A percentile compares a stretch with the other conserved stretches of the same genome.
phyloP scores from a whole-genome alignment of 2,329 filamentous ascomycete species.

The Fusarium udum region DNA sequence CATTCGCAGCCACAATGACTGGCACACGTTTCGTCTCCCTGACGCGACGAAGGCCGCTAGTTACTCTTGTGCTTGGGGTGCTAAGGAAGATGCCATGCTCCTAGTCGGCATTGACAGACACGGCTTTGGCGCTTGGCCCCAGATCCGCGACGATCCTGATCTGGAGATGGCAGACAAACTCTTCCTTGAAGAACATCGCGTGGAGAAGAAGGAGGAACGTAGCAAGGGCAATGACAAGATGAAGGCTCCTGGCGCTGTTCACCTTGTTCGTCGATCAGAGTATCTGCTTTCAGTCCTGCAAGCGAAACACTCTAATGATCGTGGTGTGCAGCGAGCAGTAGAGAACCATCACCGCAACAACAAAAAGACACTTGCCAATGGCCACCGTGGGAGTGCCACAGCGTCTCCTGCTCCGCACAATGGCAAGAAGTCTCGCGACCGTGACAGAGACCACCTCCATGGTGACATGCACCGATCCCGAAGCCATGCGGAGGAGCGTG shows the following conservation, averaged over 20 bases:
- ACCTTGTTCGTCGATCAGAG: constrained; percentile 92
- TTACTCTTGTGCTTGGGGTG: constrained; percentile 92
- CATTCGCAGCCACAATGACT: constrained; percentile 73
- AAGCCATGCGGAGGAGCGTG: constrained; percentile 61
- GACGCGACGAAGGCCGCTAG: constrained; percentile 93
- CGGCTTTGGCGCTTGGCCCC: constrained; percentile 94
- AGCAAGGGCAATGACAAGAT: constrained; percentile 79
- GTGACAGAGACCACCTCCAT: constrained; percentile 57
- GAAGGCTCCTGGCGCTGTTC: constrained; percentile 95
- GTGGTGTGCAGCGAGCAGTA: constrained; percentile 78
- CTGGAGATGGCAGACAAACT: constrained; percentile 89
- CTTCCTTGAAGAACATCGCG: constrained; percentile 96
- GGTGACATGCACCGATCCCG: constrained; percentile 61
- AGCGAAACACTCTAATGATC: constrained; percentile 81
- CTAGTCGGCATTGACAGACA: constrained; percentile 92
- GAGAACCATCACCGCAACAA: constrained; percentile 97
- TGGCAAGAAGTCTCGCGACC: constrained; percentile 57
- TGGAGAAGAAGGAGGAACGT: constrained; percentile 95
- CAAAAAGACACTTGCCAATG: constrained; percentile 75
- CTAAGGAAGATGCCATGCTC: constrained; percentile 96
- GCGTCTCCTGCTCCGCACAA: constrained; percentile 74
- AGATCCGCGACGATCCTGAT: constrained; percentile 91
- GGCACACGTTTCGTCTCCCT: constrained; percentile 82
- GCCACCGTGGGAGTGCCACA: constrained; percentile 70
- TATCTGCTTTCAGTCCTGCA: constrained; percentile 95